phyloP scores from a whole-genome alignment of 257 asterid genomes.

The Cordia subcordata region DNA sequence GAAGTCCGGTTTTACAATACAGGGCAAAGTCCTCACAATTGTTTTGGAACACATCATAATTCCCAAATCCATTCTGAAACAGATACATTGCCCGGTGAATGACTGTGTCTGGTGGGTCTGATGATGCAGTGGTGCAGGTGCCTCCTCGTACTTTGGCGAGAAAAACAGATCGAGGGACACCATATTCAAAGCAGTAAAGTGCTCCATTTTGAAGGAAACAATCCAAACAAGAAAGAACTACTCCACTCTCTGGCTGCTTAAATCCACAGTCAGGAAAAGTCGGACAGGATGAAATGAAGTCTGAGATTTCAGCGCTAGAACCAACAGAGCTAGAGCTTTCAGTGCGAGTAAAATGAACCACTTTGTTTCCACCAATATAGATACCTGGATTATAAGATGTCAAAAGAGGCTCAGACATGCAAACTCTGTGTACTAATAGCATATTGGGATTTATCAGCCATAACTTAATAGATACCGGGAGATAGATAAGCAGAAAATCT shows the following conservation, averaged over 20 bases:
- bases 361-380: slow-evolving; percentile 87
- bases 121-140: slow-evolving; percentile 81
- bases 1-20: slow-evolving; percentile 90
- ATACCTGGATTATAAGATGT: slow-evolving; percentile 45
- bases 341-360: slow-evolving; percentile 75
- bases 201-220: slow-evolving; percentile 76
- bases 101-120: slow-evolving; percentile 55
- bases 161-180: slow-evolving; percentile 62
- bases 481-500: background rate
- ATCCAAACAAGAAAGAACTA: slow-evolving; percentile 73
- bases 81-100: slow-evolving; percentile 87
- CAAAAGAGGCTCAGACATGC: slow-evolving; percentile 1
- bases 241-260: slow-evolving; percentile 69
- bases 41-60: slow-evolving; percentile 75
- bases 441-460: background rate
- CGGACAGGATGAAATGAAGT: slow-evolving; percentile 41
- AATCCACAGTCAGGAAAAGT: slow-evolving; percentile 85
- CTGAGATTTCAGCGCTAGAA: slow-evolving; percentile 28
- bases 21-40: slow-evolving; percentile 96
- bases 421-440: background rate
- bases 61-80: slow-evolving; percentile 78
- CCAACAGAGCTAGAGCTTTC: slow-evolving; percentile 16
- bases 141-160: slow-evolving; percentile 88
- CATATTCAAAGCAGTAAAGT: slow-evolving; percentile 69
- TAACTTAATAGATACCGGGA: background rate